These are phyloP conservation scores for Fraxinus paxiana DNA, from an alignment of 305 asterid genomes.

Conservation along the genomic window DNA sequence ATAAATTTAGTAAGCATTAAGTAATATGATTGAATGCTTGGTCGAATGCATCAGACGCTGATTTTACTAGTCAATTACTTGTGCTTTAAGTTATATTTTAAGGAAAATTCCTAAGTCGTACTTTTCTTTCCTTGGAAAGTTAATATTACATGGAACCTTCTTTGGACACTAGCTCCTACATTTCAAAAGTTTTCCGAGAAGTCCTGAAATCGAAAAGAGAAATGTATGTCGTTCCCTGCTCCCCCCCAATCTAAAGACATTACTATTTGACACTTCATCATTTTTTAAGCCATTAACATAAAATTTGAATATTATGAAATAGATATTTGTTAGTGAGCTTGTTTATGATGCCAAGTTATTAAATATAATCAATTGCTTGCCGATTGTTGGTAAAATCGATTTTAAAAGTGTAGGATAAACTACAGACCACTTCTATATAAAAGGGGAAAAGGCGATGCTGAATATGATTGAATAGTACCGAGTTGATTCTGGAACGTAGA, in stretches of 20 bases:
- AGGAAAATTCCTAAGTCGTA: not conserved
- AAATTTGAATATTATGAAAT: not conserved
- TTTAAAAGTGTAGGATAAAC: not conserved
- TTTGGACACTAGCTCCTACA: conserved; percentile 5
- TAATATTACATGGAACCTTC: not conserved
- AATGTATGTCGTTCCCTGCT: not conserved
- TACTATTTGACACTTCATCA: not conserved
- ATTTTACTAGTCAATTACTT: not conserved
- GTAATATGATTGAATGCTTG: not conserved
- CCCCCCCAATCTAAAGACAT: not conserved
- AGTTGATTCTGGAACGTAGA: not conserved
- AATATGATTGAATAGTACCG: not conserved
- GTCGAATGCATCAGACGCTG: not conserved
- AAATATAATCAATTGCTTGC: not conserved
- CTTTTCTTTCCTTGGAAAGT: not conserved
- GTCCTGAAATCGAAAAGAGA: not conserved
- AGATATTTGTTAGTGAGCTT: not conserved
- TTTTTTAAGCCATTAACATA: not conserved
- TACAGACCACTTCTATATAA: not conserved
- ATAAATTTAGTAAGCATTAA: not conserved
- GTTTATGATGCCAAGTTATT: not conserved
- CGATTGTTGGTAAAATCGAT: not conserved
- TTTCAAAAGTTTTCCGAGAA: not conserved
- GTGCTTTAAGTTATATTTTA: conserved; percentile 3
- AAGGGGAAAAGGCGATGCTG: not conserved